phyloP scores from a whole-genome alignment of 169 alveolate genomes.

The Besnoitia besnoiti region DNA sequence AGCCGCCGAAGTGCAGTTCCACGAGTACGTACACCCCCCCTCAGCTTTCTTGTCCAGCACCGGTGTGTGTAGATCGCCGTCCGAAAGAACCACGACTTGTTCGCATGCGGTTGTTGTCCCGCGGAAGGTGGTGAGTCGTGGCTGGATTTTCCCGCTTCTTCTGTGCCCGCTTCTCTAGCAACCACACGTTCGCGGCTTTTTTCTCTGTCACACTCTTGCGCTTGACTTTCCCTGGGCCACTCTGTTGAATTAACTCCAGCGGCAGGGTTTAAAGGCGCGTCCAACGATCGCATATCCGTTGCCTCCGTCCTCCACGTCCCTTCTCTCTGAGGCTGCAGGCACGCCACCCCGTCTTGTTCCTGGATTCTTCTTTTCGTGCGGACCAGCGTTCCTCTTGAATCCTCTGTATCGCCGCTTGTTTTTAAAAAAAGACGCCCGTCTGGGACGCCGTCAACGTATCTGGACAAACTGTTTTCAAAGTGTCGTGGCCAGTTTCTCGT shows the following conservation, averaged over 20 bases:
- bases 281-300: neutral
- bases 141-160: neutral
- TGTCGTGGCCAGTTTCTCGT: neutral
- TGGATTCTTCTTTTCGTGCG: neutral
- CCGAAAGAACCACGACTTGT: neutral
- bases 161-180: neutral
- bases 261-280: neutral
- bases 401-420: neutral
- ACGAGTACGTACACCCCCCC: slow-evolving; percentile 7
- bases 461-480: neutral
- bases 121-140: slow-evolving; percentile 1
- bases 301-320: neutral
- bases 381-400: neutral
- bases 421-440: neutral
- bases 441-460: neutral
- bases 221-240: neutral
- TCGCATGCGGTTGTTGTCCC: slow-evolving; percentile 13
- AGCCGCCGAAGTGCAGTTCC: neutral
- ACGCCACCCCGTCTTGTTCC: neutral
- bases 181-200: neutral
- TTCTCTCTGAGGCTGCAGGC: neutral
- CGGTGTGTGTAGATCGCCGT: neutral
- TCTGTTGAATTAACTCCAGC: neutral
- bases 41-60: neutral
- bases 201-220: neutral